Base-by-base conservation (phyloP, 768 basidiomycete genomes). In the Rossbeevera mucosa region DNA sequence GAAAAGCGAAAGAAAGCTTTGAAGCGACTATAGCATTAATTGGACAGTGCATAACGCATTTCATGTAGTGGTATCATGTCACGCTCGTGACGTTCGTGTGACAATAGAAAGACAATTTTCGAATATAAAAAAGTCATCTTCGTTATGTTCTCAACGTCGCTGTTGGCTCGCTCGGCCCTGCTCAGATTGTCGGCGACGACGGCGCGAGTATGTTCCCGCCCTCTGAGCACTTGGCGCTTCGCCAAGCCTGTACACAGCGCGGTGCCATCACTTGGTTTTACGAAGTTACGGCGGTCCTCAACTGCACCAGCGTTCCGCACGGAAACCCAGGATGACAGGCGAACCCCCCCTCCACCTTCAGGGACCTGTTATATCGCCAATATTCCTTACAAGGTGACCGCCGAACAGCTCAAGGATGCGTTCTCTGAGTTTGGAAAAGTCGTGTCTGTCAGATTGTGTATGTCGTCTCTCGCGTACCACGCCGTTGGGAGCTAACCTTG, bases 1-100 rank as follows among this genome's bases (percentile, higher is more conserved):
- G 89, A 91, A 71, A 92, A 92, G 74, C 76, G 91, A 68, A 92
- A 92, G 79, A 92, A 91, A 76, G 91, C 90, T 4, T 71, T 92
- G 59, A 92, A 88, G 71, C 76, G 90, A 57, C 70, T 92, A 68
- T 92, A 61, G 70, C 13, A 26, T 33, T 33, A 33, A 33, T 40
- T 36, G 49, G 45, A 51, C 18, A 9, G 40, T 50, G 36, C 52
- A 26, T 51, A 54, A 44, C 48, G 45, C 22, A 16, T 40, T 41
- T 44, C 4, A 49, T 31, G 51, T 26, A 25, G 2, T 44, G 16
- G 14, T 44, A 25, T 44, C 25, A 2, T 36, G 64, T 64, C 54
- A 61, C 48, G 22, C 13, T 0, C 18, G 64, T 69, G 53, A 66
- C 65, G 2, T 0, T 1, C 1, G 25, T 40, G 64, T 68, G 55